phyloP scores from a whole-genome alignment of 2,329 filamentous ascomycete species.

The Endothia cerciana region DNA sequence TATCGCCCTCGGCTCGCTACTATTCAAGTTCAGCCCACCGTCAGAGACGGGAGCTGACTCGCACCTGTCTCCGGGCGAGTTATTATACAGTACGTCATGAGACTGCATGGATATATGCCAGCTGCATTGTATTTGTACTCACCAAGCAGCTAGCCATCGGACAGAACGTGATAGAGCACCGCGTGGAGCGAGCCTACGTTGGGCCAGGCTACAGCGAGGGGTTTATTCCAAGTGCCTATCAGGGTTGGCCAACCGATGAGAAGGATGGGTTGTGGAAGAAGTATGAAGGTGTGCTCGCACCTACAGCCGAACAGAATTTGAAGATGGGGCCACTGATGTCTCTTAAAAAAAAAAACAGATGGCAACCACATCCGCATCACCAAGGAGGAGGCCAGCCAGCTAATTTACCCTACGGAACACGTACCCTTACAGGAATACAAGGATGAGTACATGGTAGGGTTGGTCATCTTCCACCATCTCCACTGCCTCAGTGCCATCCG shows the following conservation, averaged over 20 bases:
- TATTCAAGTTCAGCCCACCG: slow-evolving; percentile 5
- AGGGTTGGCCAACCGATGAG: slow-evolving; percentile 21
- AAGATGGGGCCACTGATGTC: slow-evolving; percentile 26
- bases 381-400: slow-evolving; percentile 7
- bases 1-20: slow-evolving; percentile 9
- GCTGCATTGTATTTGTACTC: not conserved
- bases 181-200: slow-evolving; percentile 16
- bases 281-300: slow-evolving; percentile 13
- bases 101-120: not conserved
- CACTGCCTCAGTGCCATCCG: slow-evolving; percentile 21
- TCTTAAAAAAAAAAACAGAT: not conserved
- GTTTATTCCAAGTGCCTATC: slow-evolving; percentile 13
- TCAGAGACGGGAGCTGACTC: not conserved
- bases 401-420: slow-evolving; percentile 12
- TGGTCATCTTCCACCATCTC: slow-evolving; percentile 19
- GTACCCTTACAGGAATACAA: slow-evolving; percentile 16
- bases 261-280: slow-evolving; percentile 20
- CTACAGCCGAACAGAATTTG: not conserved
- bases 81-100: slow-evolving; percentile 14
- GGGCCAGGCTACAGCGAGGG: slow-evolving; percentile 16
- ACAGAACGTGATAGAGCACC: slow-evolving; percentile 15
- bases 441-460: slow-evolving; percentile 19
- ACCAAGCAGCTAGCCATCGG: slow-evolving; percentile 10
- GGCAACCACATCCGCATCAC: slow-evolving; percentile 17
- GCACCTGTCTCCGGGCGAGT: slow-evolving; percentile 8